Evolutionary conservation across 1,284 basidiomycete species (phyloP).

Genomic region (Flammula alnicola): DNA sequence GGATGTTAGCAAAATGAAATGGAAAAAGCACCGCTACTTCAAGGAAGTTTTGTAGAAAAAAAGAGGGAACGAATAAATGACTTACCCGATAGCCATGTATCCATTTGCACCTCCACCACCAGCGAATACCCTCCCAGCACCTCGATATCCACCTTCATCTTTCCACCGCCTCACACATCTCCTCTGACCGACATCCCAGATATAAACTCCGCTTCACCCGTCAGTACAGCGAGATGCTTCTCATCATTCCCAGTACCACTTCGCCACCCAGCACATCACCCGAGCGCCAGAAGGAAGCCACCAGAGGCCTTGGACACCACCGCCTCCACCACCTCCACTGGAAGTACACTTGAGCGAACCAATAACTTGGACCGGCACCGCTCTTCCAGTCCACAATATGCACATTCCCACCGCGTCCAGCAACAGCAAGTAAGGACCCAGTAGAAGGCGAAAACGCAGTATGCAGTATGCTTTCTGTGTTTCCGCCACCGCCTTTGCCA

Average conservation of each 20-base stretch:
- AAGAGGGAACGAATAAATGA: no score
- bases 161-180: conserved; percentile 82
- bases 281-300: conserved; percentile 53
- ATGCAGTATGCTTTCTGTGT: conserved; percentile 55
- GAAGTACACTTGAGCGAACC: conserved; percentile 81
- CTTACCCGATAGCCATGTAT: conserved; percentile 82
- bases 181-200: conserved; percentile 89
- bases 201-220: conserved; percentile 85
- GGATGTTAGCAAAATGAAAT: not conserved
- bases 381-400: conserved; percentile 92
- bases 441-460: conserved; percentile 67
- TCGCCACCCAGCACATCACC: conserved; percentile 25
- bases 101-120: conserved; percentile 47
- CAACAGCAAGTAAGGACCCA: conserved; percentile 86
- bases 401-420: conserved; percentile 84
- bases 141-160: conserved; percentile 82
- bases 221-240: conserved; percentile 45
- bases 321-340: conserved; percentile 41
- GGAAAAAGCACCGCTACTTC: not conserved
- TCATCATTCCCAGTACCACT: conserved; percentile 26
- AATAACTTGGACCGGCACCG: conserved; percentile 83
- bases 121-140: conserved; percentile 57
- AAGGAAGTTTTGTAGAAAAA: not conserved
- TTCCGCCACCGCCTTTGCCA: conserved; percentile 31
- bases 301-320: conserved; percentile 73